A percentile compares a stretch with the other conserved stretches of the same genome.
Evolutionary conservation across 2,329 filamentous ascomycete genomes (phyloP).

Genomic region (Colletotrichum euphorbiae): DNA sequence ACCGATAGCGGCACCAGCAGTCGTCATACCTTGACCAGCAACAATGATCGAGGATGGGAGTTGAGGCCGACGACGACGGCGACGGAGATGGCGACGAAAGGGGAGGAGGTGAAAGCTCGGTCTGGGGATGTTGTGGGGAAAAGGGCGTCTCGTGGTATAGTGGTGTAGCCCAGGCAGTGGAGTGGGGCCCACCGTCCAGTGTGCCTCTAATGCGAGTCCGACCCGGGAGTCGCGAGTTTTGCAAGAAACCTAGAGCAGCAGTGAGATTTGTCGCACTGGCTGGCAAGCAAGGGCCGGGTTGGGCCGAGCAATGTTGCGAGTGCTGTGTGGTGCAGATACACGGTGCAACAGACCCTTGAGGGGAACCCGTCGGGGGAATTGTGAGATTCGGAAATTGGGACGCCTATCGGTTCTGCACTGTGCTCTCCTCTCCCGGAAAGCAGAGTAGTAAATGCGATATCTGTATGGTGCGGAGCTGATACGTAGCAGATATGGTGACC

Average conservation of each 20-base stretch:
- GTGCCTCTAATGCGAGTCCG: slow-evolving; percentile 38
- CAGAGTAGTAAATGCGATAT: not conserved
- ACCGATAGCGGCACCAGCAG: slow-evolving; percentile 42
- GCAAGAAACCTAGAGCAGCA: not conserved
- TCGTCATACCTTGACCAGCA: slow-evolving; percentile 41
- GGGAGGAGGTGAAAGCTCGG: slow-evolving; percentile 40
- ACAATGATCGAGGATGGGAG: slow-evolving; percentile 27
- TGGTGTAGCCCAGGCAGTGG: slow-evolving; percentile 39
- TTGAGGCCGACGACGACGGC: slow-evolving; percentile 30
- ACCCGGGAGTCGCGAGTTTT: slow-evolving; percentile 10
- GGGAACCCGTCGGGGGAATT: slow-evolving; percentile 34
- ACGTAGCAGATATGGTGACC: slow-evolving; percentile 22
- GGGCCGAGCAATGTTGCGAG: slow-evolving; percentile 20
- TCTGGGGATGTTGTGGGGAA: slow-evolving; percentile 41
- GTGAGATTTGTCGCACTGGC: slow-evolving; percentile 31
- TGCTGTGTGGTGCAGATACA: slow-evolving; percentile 30
- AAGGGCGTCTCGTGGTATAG: slow-evolving; percentile 39
- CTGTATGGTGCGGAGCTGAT: slow-evolving; percentile 20
- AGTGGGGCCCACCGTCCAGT: slow-evolving; percentile 39
- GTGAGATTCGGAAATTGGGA: slow-evolving; percentile 8
- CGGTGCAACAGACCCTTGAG: slow-evolving; percentile 35
- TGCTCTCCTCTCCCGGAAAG: not conserved
- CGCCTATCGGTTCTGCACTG: slow-evolving; percentile 5
- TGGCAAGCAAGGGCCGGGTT: slow-evolving; percentile 8
- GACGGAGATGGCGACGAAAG: slow-evolving; percentile 35